These are phyloP conservation scores for Pyrenophora graminea DNA, from an alignment of 2,329 filamentous ascomycete species.

Conservation along the genomic window DNA sequence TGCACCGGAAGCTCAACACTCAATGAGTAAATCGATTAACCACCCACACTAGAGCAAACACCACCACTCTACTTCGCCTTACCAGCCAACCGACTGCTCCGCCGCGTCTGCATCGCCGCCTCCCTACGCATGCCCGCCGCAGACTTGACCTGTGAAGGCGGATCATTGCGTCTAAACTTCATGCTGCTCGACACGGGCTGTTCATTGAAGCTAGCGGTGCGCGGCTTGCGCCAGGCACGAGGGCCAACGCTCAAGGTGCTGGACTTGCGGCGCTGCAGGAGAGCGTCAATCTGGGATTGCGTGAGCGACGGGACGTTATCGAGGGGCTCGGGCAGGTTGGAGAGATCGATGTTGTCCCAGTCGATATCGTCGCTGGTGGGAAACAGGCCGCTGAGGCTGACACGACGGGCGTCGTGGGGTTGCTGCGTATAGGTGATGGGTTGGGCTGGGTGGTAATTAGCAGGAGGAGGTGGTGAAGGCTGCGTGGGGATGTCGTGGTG, in stretches of 20 bases:
- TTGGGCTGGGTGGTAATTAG: too few relatives aligned
- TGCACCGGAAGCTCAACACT: too few relatives aligned
- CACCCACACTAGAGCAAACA: too few relatives aligned
- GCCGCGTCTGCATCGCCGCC: background rate
- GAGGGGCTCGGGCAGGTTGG: background rate
- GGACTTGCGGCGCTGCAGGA: slow-evolving; percentile 7
- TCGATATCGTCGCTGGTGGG: background rate
- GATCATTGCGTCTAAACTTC: slow-evolving; percentile 18
- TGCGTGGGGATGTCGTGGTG: background rate
- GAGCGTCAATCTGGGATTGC: background rate
- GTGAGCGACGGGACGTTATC: background rate
- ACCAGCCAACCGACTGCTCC: background rate
- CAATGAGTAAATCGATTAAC: too few relatives aligned
- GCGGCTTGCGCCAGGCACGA: background rate
- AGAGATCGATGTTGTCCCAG: slow-evolving; percentile 1
- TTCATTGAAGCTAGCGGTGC: slow-evolving; percentile 18
- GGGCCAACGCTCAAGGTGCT: slow-evolving; percentile 14
- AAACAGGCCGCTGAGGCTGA: slow-evolving; percentile 4
- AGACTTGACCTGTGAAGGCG: slow-evolving; percentile 12
- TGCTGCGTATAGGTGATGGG: background rate
- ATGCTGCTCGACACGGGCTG: slow-evolving; percentile 24
- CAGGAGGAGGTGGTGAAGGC: too few relatives aligned
- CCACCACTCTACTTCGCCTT: background rate
- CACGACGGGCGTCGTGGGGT: background rate
- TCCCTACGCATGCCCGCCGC: background rate